Evolutionary conservation across 176 grass and related monocot species (phyloP).

Genomic region (Saccharum spontaneum): DNA sequence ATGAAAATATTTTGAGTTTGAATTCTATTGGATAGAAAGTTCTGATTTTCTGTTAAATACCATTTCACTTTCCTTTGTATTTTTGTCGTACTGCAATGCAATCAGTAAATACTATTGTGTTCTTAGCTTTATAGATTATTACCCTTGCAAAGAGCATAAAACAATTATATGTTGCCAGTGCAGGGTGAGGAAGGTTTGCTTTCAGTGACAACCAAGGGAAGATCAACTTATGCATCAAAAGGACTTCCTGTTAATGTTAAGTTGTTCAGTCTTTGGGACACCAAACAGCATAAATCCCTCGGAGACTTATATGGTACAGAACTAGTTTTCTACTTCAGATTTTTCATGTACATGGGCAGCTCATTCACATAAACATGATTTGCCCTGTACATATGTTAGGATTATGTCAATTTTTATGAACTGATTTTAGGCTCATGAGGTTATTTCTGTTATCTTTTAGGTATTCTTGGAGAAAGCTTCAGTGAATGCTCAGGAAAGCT

Average conservation of each 20-base stretch:
- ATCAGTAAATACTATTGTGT: neutral
- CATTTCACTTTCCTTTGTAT: neutral
- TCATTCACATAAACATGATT: no score
- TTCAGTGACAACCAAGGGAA: constrained; percentile 85
- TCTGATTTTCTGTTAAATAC: neutral
- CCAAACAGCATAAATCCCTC: constrained; percentile 41
- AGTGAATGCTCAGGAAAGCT: constrained; percentile 67
- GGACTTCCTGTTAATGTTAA: constrained; percentile 71
- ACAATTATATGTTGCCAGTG: neutral
- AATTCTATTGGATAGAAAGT: neutral
- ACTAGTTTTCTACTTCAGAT: no score
- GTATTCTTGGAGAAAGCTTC: constrained; percentile 59
- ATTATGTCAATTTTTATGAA: no score
- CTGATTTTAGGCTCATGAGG: no score
- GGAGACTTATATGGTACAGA: constrained; percentile 7
- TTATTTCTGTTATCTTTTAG: no score
- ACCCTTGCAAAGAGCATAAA: neutral
- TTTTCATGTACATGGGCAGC: no score
- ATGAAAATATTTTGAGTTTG: neutral
- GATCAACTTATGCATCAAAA: constrained; percentile 82
- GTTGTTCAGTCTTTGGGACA: constrained; percentile 81
- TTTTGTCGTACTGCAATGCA: neutral
- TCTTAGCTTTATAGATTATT: constrained; percentile 6
- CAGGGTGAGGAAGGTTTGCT: constrained; percentile 95
- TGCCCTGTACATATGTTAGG: no score